Evolutionary conservation across 2,329 filamentous ascomycete genomes (phyloP).

Genomic region (Curvularia hawaiiensis): DNA sequence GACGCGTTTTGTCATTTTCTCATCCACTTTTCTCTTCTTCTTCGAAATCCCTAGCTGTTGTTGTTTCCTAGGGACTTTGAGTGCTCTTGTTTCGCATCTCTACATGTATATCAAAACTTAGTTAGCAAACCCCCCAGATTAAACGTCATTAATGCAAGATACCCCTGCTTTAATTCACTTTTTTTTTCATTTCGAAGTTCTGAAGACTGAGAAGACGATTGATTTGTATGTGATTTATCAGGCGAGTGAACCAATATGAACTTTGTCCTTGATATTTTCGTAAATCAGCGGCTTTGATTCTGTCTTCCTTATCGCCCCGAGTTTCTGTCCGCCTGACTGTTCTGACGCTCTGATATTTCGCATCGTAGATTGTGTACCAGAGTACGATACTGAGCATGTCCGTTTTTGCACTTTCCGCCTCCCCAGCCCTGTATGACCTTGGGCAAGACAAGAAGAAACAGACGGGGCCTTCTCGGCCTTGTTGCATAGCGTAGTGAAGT

Average conservation of each 20-base stretch:
- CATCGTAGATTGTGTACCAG: background rate
- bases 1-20: background rate
- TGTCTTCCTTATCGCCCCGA: background rate
- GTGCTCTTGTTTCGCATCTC: background rate
- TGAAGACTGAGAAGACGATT: background rate
- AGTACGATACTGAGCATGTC: background rate
- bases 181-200: background rate
- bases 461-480: background rate
- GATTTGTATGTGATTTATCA: background rate
- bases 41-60: no score
- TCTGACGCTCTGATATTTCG: background rate
- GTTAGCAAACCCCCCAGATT: background rate
- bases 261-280: background rate
- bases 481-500: background rate
- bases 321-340: background rate
- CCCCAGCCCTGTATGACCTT: background rate
- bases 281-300: background rate
- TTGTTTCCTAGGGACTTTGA: no score
- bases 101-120: background rate
- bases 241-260: background rate
- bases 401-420: background rate
- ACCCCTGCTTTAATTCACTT: constrained; percentile 7
- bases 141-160: constrained; percentile 12
- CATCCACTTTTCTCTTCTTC: background rate
- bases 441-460: background rate